Evolutionary conservation across 495 filamentous ascomycete genomes (phyloP), one percentile per base, ranked within the genome.

Genomic region (Trichoderma erinaceum): DNA sequence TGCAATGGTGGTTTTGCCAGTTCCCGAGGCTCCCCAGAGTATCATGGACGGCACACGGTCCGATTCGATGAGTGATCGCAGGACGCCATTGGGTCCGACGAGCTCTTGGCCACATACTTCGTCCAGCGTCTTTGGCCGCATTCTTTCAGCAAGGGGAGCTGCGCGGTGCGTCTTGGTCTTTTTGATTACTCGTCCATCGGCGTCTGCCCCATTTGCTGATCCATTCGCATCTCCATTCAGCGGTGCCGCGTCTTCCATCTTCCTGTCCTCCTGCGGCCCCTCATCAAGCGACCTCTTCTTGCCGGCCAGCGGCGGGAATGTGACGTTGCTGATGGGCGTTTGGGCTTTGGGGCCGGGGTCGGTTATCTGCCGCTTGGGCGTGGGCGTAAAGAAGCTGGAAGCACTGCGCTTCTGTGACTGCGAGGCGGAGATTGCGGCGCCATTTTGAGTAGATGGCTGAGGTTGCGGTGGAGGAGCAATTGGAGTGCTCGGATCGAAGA

Each of bases 1-100:
- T 12, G 94, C 95, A 69, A 99, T 97, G 0, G 95, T 98, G 1
- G 95, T 99, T 79, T 99, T 99, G 38, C 95, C 95, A 4, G 92
- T 97, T 3, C 95, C 95, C 1, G 93, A 89, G 12, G 86, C 84
- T 21, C 95, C 95, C 95, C 95, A 98, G 12, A 99, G 76, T 38
- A 99, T 92, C 92, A 99, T 97, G 43, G 90, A 94, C 0, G 95
- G 94, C 23, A 99, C 88, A 1, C 89, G 81, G 71, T 93, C 90
- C 71, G 89, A 84, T 75, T 97, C 91, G 72, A 99, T 94, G 50
- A 99, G 81, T n/a, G 92, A 88, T 12, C 94, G 89, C 11, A 99
- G 83, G 11, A 97, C 87, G 3, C 95, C 95, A 41, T 86, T 76
- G 0, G 88, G 86, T 10, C 94, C 94, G 8, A 98, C 93, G 18